Evolutionary conservation across 2,329 filamentous ascomycete genomes (phyloP), one percentile per base, ranked within the genome.

Genomic region (Penicillium sp.): DNA sequence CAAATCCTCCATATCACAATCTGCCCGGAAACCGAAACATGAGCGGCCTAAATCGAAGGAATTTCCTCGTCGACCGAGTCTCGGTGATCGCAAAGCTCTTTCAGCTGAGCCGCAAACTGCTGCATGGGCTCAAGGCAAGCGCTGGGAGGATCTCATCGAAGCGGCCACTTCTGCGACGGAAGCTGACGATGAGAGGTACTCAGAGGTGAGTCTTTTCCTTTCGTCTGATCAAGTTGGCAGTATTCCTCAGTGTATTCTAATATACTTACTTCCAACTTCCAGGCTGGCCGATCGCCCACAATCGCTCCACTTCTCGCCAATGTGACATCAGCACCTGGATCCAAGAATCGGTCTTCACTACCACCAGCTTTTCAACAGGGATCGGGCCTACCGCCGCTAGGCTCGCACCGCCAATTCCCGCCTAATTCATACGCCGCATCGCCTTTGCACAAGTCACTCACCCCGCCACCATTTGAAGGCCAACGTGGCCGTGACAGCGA

Each of bases 81-180:
- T 87, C 51, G 85, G 87, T 63, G 86, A 90, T 64, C 84, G 90
- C 56, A 96, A 96, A 74, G 90, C 91, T 49, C 83, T 89, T 60
- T 96, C 91, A 13, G 90, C 90, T 34, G 93, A 97, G 72, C 91
- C 92, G 20, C 84, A 87, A 50, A 85, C 84, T 17, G 87, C 89
- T 53, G 89, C 82, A 15, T 84, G 81, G 63, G 78, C 82, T 42
- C 85, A 89, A 74, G 91, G 90, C 59, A 96, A 94, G 76, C 83
- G 93, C 65, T 97, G 93, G 94, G 91, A 96, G 73, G 93, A 97
- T 72, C 80, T 97, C 54, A 95, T 97, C 59, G 92, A 97, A 73
- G 93, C 93, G 46, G 93, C 90, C 48, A 91, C 93, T 26, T 96
- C 91, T 55, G 91, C 92, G 23, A 95, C 91, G 3, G 92, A 96